A percentile compares a stretch with the other conserved stretches of the same genome.
phyloP scores from a whole-genome alignment of 1,139 yeast genomes.

The Suzukiozyma palmioleophila region DNA sequence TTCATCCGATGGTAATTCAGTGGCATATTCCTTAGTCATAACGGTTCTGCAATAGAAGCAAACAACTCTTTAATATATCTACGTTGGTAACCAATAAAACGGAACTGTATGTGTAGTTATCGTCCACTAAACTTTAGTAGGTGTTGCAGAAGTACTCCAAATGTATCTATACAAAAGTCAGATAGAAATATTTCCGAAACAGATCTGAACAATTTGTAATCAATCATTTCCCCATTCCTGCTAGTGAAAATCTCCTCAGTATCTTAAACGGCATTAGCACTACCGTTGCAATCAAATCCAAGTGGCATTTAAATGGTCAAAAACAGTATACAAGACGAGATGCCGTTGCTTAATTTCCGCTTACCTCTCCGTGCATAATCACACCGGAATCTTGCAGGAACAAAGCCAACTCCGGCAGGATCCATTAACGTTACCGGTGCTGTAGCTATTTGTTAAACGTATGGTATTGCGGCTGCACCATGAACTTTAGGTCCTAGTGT shows the following conservation, averaged over 20 bases:
- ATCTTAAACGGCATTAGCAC: background rate
- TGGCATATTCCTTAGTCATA: slow-evolving; percentile 2
- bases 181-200: background rate
- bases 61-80: background rate
- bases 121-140: background rate
- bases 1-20: slow-evolving; percentile 12
- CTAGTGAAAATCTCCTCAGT: background rate
- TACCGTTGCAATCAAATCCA: background rate
- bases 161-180: background rate
- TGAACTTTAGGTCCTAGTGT: too few species aligned
- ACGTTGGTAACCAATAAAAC: background rate
- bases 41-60: background rate
- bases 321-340: too few species aligned
- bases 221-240: slow-evolving; percentile 1
- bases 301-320: background rate
- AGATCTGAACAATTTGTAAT: background rate
- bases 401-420: too few species aligned
- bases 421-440: too few species aligned
- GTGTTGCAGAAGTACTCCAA: background rate
- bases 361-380: too few species aligned
- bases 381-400: too few species aligned
- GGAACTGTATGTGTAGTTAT: background rate
- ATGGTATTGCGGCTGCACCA: too few species aligned
- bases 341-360: too few species aligned
- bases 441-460: too few species aligned